Percentiles rank a stretch among this genome's conserved stretches.
Evolutionary conservation across 2,329 filamentous ascomycete species (phyloP).

Genomic region (Chrysoporthe deuterocubensis): DNA sequence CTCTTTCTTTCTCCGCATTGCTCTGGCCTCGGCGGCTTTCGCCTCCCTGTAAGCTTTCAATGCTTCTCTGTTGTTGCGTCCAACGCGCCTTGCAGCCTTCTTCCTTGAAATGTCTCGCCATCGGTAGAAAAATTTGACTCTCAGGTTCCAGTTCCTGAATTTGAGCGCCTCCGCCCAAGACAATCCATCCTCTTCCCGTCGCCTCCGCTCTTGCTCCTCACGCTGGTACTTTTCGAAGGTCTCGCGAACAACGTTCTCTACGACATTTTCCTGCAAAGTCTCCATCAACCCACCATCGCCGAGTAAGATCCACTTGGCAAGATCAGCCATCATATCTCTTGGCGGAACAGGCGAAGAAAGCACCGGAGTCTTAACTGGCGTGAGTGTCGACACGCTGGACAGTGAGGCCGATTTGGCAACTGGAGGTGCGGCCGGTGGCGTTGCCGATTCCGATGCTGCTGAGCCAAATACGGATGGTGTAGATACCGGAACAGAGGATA

Average conservation of each 20-base stretch:
- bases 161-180: slow-evolving; percentile 51
- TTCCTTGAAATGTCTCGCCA: slow-evolving; percentile 57
- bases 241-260: slow-evolving; percentile 49
- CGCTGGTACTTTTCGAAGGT: slow-evolving; percentile 46
- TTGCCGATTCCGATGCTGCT: neutral
- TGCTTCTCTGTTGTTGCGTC: slow-evolving; percentile 55
- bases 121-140: slow-evolving; percentile 59
- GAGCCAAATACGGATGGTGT: neutral
- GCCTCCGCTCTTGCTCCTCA: slow-evolving; percentile 47
- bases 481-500: neutral
- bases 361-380: slow-evolving; percentile 10
- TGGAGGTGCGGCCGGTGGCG: neutral
- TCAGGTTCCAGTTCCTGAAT: slow-evolving; percentile 55
- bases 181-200: slow-evolving; percentile 53
- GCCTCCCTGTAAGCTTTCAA: slow-evolving; percentile 50
- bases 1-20: slow-evolving; percentile 39
- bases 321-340: slow-evolving; percentile 51
- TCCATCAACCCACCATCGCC: slow-evolving; percentile 59
- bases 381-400: slow-evolving; percentile 17
- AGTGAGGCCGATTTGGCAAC: neutral
- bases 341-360: slow-evolving; percentile 19
- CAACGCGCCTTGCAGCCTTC: slow-evolving; percentile 53
- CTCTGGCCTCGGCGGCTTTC: slow-evolving; percentile 41
- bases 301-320: slow-evolving; percentile 58
- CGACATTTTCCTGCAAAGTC: slow-evolving; percentile 51